These are phyloP conservation scores for Pichiaceae sp. DNA, from an alignment of 1,139 yeast genomes.

Conservation along the genomic window DNA sequence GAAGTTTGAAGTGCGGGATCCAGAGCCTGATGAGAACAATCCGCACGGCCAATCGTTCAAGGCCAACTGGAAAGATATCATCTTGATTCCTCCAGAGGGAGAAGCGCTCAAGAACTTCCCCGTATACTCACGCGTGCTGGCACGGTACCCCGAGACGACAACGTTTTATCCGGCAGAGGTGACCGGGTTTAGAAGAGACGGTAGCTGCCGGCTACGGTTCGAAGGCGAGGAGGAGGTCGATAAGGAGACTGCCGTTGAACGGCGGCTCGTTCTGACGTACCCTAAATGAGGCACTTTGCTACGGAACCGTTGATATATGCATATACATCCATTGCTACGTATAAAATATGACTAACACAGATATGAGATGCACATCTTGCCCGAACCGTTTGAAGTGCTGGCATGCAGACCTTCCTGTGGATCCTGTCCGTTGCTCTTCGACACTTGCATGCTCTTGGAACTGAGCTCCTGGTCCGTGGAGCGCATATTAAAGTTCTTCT, in stretches of 20 bases:
- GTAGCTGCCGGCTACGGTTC: slow-evolving; percentile 70
- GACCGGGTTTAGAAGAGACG: slow-evolving; percentile 67
- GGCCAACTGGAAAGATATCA: slow-evolving; percentile 73
- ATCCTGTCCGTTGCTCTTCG: slow-evolving; percentile 1
- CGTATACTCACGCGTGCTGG: slow-evolving; percentile 74
- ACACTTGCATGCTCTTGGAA: background rate
- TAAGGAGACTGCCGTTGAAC: slow-evolving; percentile 88
- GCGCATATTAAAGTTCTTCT: slow-evolving; percentile 9
- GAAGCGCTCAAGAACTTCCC: slow-evolving; percentile 51
- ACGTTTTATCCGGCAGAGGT: slow-evolving; percentile 95
- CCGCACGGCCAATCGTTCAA: slow-evolving; percentile 84
- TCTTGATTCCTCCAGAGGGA: slow-evolving; percentile 53
- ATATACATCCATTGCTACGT: background rate
- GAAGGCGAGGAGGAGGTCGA: slow-evolving; percentile 98
- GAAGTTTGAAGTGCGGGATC: slow-evolving; percentile 80
- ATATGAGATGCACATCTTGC: slow-evolving; percentile 19
- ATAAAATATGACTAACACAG: slow-evolving; percentile 6
- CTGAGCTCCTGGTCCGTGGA: background rate
- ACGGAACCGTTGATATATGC: background rate
- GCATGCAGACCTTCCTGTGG: background rate
- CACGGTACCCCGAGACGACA: slow-evolving; percentile 95
- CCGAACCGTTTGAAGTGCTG: slow-evolving; percentile 6
- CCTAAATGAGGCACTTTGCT: slow-evolving; percentile 35
- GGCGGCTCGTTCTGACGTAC: slow-evolving; percentile 73
- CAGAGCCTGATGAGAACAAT: slow-evolving; percentile 93